Conservation (phyloP, 2,329 filamentous ascomycete species). For the Fusarium tuaranense region DNA sequence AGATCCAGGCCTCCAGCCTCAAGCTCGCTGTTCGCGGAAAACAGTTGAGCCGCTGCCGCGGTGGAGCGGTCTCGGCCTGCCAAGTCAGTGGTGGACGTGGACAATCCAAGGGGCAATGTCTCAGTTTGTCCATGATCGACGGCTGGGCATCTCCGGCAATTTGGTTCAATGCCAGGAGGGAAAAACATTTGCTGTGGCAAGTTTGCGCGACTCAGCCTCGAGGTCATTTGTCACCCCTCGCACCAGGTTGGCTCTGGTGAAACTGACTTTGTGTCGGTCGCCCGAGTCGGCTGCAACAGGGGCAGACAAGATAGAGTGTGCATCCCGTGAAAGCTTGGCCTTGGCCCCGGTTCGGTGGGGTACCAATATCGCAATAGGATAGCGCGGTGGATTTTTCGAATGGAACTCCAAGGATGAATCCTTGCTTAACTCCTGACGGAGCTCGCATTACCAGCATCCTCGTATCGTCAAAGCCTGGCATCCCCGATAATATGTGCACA, state of each 20-base stretch:
- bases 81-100: conserved; percentile 6
- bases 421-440: background rate
- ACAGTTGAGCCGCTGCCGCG: conserved; percentile 1
- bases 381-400: conserved; percentile 22
- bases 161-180: background rate
- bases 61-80: conserved; percentile 21
- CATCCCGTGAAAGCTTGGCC: conserved; percentile 14
- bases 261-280: conserved; percentile 14
- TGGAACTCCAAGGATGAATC: conserved; percentile 13
- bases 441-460: background rate
- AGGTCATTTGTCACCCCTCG: conserved; percentile 29
- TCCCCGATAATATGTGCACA: background rate
- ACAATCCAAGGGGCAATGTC: conserved; percentile 2
- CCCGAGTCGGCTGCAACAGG: background rate
- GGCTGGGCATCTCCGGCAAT: background rate
- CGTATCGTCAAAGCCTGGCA: conserved; percentile 2
- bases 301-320: conserved; percentile 13
- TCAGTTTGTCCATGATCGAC: conserved; percentile 25
- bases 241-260: conserved; percentile 28
- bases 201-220: conserved; percentile 5
- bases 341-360: conserved; percentile 1
- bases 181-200: background rate
- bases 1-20: conserved; percentile 2
- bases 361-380: conserved; percentile 9
- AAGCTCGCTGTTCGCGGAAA: background rate